Evolutionary conservation across 345 rosid species (phyloP).

Genomic region (Theobroma cacao): DNA sequence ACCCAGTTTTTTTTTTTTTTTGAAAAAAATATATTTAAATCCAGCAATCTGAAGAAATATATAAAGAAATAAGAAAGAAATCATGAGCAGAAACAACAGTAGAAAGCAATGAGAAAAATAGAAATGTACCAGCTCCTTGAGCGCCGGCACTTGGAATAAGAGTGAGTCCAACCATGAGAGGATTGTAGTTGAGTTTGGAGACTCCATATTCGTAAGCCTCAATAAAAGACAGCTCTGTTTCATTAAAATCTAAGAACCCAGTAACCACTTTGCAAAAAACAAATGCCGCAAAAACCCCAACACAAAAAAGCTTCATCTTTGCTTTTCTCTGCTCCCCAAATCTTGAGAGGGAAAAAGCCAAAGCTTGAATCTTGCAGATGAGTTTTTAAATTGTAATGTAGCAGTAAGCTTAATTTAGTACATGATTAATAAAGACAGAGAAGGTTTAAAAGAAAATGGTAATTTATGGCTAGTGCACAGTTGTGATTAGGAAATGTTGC

Average conservation of each 20-base stretch:
- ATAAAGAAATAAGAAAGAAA: conserved; percentile 12
- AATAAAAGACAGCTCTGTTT: conserved; percentile 48
- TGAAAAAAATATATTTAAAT: not conserved
- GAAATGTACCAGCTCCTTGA: conserved; percentile 75
- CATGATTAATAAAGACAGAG: not conserved
- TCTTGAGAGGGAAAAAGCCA: conserved; percentile 13
- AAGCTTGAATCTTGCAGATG: conserved; percentile 24
- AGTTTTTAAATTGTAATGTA: not conserved
- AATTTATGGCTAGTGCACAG: not conserved
- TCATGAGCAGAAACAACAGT: not conserved
- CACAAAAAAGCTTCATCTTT: conserved; percentile 42
- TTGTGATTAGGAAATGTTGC: not conserved
- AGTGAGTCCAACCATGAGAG: conserved; percentile 81
- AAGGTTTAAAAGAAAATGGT: not conserved
- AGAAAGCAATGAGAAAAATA: not conserved
- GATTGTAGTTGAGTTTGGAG: conserved; percentile 36
- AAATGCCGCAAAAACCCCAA: conserved; percentile 26
- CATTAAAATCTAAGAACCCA: conserved; percentile 53
- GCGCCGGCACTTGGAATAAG: conserved; percentile 72
- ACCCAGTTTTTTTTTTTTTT: not conserved
- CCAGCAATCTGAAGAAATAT: conserved; percentile 1
- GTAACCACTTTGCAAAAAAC: conserved; percentile 34
- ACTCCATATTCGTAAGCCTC: conserved; percentile 44
- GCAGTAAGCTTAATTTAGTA: not conserved
- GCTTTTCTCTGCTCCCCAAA: conserved; percentile 17